phyloP scores from a whole-genome alignment of 169 alveolate species.

The Plasmodium relictum region DNA sequence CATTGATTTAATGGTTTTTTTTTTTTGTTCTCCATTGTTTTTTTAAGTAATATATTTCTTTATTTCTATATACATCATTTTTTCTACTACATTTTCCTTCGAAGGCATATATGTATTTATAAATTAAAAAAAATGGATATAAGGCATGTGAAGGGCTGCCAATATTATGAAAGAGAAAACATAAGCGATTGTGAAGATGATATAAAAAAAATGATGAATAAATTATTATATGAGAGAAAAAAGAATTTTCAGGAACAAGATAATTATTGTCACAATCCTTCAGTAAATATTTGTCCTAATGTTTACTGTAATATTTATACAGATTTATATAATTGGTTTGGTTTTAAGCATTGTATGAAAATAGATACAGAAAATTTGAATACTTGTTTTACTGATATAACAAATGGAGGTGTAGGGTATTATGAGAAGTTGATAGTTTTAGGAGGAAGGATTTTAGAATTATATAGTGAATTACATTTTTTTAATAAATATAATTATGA shows the following conservation, averaged over 20 bases:
- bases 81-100: no score
- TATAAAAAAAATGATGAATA: slow-evolving; percentile 38
- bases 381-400: slow-evolving; percentile 63
- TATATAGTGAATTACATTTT: slow-evolving; percentile 67
- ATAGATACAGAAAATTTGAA: slow-evolving; percentile 55
- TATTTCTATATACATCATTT: neutral
- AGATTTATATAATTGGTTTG: slow-evolving; percentile 71
- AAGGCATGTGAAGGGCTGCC: slow-evolving; percentile 49
- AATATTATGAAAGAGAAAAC: slow-evolving; percentile 30
- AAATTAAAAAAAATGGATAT: slow-evolving; percentile 32
- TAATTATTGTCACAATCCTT: slow-evolving; percentile 34
- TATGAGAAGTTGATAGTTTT: slow-evolving; percentile 51
- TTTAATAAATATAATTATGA: slow-evolving; percentile 56
- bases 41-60: neutral
- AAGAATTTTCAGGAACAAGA: slow-evolving; percentile 56
- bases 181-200: slow-evolving; percentile 29
- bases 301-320: slow-evolving; percentile 57
- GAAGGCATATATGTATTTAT: neutral
- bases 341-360: slow-evolving; percentile 56
- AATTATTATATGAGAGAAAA: slow-evolving; percentile 43
- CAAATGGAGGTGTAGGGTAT: slow-evolving; percentile 69
- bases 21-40: slow-evolving; percentile 1
- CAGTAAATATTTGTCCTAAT: slow-evolving; percentile 43
- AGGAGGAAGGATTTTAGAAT: slow-evolving; percentile 62
- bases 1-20: neutral